Evolutionary conservation across 208 protist species (phyloP), one percentile per base, ranked within the genome.

Genomic region (Crithidia bombi): DNA sequence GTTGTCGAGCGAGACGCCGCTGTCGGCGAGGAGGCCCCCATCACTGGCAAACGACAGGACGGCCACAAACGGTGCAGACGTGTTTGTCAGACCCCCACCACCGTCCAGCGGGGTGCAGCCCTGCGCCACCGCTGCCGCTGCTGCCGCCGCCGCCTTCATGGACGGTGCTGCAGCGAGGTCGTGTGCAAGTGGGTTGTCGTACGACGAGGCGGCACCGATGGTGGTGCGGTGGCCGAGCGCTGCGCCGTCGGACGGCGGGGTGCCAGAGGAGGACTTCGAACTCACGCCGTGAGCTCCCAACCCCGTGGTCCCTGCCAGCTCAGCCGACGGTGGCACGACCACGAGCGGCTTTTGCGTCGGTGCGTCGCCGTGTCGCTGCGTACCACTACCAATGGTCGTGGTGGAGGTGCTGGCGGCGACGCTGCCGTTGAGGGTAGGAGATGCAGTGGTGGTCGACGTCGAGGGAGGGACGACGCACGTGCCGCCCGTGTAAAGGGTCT

Each of bases 181-280:
- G 38, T 58, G 46, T 9, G 69, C 70, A 5, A 76, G 70, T 15
- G 70, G 70, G 55, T 76, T 76, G 55, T 69, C 70, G 36, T 64
- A 50, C 23, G 41, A 44, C 5, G 28, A 70, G 63, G 61, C 10
- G 0, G 63, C 26, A 11, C 59, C 23, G 15, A 33, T 5, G 32
- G 30, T 65, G 43, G 9, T 21, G 35, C 47, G 70, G 12, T 55
- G 70, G 0, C n/a, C 35, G 21, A 28, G 35, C 44, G 6, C 21
- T 5, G 21, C 21, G 32, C 21, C 44, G 43, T 65, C 59, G 5
- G 59, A 54, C n/a, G 43, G 54, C 59, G 59, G 44, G 3, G 59
- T 54, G 17, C 19, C n/a, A 7, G 59, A 65, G 28, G 59, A 54
- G 0, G 59, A 51, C 44, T 41, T 65, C 19, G 59, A 39, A 5